A percentile compares a stretch with the other conserved stretches of the same genome.
These are phyloP conservation scores for Fusarium austroafricanum DNA, from an alignment of 2,329 filamentous ascomycete species.

Conservation along the genomic window DNA sequence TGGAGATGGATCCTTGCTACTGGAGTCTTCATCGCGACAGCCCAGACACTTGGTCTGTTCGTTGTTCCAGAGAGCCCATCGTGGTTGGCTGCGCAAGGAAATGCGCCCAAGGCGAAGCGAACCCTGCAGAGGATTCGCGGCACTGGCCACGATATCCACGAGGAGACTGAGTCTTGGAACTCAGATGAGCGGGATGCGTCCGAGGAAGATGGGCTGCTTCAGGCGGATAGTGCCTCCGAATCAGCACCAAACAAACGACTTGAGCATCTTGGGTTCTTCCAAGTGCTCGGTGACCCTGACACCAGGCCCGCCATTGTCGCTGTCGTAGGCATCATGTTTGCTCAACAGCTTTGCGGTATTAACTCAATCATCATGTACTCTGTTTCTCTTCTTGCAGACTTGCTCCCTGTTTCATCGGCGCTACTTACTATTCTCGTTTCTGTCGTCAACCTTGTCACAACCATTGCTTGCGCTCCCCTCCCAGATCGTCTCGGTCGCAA, in stretches of 20 bases:
- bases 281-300: conserved; percentile 74
- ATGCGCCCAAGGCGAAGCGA: conserved; percentile 69
- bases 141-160: conserved; percentile 72
- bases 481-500: conserved; percentile 91
- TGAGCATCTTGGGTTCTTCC: conserved; percentile 67
- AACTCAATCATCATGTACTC: conserved; percentile 99
- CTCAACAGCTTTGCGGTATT: conserved; percentile 92
- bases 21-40: conserved; percentile 74
- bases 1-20: conserved; percentile 88
- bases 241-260: conserved; percentile 30
- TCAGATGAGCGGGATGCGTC: conserved; percentile 56
- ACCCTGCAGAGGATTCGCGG: conserved; percentile 83
- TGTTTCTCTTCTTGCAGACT: conserved; percentile 83
- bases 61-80: conserved; percentile 88
- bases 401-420: conserved; percentile 84
- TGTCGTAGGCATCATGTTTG: conserved; percentile 89
- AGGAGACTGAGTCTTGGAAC: conserved; percentile 76
- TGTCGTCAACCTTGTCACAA: conserved; percentile 85
- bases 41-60: conserved; percentile 77
- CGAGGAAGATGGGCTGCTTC: conserved; percentile 79
- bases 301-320: conserved; percentile 82
- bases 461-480: conserved; percentile 82
- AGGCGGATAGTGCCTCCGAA: conserved; percentile 47
- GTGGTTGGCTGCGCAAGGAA: conserved; percentile 81
- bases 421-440: conserved; percentile 90